Evolutionary conservation across 805 yeast genomes (phyloP), one percentile per base, ranked within the genome.

Genomic region (Yarrowia sp.): DNA sequence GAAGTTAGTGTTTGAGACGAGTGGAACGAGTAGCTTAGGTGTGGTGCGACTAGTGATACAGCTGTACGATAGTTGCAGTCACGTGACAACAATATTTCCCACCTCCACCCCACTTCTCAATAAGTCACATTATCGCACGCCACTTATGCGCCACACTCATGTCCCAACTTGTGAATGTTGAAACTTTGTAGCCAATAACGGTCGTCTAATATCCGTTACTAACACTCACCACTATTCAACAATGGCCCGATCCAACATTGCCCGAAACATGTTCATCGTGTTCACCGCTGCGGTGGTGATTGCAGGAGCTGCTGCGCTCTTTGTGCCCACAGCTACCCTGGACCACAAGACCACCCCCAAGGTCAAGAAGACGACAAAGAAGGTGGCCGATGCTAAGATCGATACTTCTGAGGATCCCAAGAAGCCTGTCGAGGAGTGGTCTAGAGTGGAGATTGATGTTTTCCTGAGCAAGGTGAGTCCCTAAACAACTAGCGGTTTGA

Each of bases 401-500:
- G 64, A 58, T 15, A 58, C 64, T n/a, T 58, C 64, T 13, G 42
- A 32, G 13, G 64, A 58, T n/a, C 64, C 64, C 64, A 33, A 32
- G 50, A n/a, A 32, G 8, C 64, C 64, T 7, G 35, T 58, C n/a
- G 64, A 58, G 42, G 42, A 58, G 41, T 58, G 64, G 64, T 14
- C 42, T 2, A 31, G 64, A 43, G 51, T n/a, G 32, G 64, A 58
- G 18, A 58, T 58, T n/a, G 44, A 58, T 15, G 35, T 43, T 22
- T 58, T 18, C 35, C 51, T 58, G 11, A 39, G 15, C 64, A 58
- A 58, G 64, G 64, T 58, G 64, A 58, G 64, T 58, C 33, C n/a
- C 10, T n/a, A 5, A 22, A 5, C 3, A 5, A 22, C 28, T 22
- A n/a, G n/a, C n/a, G n/a, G n/a, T 22, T 22, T 22, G 28, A 22